A percentile compares a stretch with the other conserved stretches of the same genome.
Conservation (phyloP, 1,284 basidiomycete species). For the Ceratobasidium papillatum region DNA sequence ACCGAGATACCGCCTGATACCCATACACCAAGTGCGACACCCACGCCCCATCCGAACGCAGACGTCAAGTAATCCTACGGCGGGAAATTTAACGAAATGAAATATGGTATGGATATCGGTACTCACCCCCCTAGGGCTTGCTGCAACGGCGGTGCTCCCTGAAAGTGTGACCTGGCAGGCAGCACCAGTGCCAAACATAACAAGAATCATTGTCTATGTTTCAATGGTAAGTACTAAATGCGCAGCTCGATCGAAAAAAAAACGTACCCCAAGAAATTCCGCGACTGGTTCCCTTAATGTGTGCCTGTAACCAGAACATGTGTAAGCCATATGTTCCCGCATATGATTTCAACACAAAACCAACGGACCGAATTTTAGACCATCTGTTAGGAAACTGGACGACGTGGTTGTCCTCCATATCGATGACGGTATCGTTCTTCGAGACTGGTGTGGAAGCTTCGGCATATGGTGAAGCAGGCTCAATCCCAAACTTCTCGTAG, state of each 20-base stretch:
- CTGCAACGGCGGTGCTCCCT: conserved; percentile 21
- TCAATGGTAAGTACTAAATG: neutral
- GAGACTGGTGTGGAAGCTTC: neutral
- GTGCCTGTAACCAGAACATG: neutral
- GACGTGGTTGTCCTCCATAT: neutral
- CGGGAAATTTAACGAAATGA: neutral
- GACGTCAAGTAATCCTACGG: conserved; percentile 30
- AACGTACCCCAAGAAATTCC: conserved; percentile 66
- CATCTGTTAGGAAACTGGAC: conserved; percentile 31
- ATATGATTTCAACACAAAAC: neutral
- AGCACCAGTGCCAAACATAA: conserved; percentile 43
- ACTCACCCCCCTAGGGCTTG: conserved; percentile 39
- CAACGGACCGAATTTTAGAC: conserved; percentile 25
- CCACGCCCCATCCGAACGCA: conserved; percentile 21
- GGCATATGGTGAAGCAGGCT: neutral
- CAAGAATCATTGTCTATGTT: conserved; percentile 40
- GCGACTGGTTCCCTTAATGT: conserved; percentile 67
- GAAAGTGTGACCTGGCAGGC: conserved; percentile 43
- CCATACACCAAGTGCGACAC: conserved; percentile 28
- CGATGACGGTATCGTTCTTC: neutral
- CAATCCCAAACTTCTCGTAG: conserved; percentile 21
- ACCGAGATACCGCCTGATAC: conserved; percentile 20
- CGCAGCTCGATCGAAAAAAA: neutral
- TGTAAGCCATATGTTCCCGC: neutral
- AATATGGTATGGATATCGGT: too few species aligned